Evolutionary conservation across 352 stramenopile species (phyloP).

Genomic region (Pythium folliculosum): DNA sequence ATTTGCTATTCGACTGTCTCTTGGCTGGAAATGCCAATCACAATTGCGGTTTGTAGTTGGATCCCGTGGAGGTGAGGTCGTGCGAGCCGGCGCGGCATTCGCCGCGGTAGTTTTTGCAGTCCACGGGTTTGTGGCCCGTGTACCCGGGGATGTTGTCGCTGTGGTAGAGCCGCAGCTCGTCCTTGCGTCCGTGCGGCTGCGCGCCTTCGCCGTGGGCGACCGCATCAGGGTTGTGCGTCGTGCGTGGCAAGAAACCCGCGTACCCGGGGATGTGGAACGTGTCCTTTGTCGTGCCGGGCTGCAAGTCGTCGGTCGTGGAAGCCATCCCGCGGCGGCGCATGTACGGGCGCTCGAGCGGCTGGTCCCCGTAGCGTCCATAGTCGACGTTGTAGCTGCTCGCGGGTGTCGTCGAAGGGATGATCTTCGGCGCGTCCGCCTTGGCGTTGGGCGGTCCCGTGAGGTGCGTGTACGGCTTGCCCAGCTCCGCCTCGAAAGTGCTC

Average conservation of each 20-base stretch:
- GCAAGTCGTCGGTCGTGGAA: constrained; percentile 74
- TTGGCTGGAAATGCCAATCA: constrained; percentile 22
- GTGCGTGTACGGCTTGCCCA: constrained; percentile 24
- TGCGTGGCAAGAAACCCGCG: constrained; percentile 61
- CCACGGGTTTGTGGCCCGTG: constrained; percentile 74
- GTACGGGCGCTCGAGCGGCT: constrained; percentile 65
- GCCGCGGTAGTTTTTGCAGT: constrained; percentile 80
- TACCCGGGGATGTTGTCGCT: constrained; percentile 85
- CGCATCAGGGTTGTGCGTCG: constrained; percentile 60
- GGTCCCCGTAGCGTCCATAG: constrained; percentile 66
- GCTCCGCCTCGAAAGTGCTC: constrained; percentile 41
- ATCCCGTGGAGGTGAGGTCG: constrained; percentile 57
- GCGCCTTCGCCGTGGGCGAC: constrained; percentile 56
- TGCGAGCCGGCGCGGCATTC: constrained; percentile 68
- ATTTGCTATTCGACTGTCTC: not conserved
- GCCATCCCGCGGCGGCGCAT: constrained; percentile 79
- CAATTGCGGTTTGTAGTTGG: constrained; percentile 55
- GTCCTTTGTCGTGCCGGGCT: constrained; percentile 61
- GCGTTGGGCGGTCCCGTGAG: not conserved
- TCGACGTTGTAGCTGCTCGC: constrained; percentile 75
- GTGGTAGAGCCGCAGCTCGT: constrained; percentile 72
- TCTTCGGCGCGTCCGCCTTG: constrained; percentile 23
- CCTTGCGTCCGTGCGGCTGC: constrained; percentile 35
- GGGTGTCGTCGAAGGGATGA: constrained; percentile 61
- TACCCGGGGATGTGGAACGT: constrained; percentile 87